A percentile compares a stretch with the other conserved stretches of the same genome.
phyloP scores from a whole-genome alignment of 345 rosid species.

The Populus tremula region DNA sequence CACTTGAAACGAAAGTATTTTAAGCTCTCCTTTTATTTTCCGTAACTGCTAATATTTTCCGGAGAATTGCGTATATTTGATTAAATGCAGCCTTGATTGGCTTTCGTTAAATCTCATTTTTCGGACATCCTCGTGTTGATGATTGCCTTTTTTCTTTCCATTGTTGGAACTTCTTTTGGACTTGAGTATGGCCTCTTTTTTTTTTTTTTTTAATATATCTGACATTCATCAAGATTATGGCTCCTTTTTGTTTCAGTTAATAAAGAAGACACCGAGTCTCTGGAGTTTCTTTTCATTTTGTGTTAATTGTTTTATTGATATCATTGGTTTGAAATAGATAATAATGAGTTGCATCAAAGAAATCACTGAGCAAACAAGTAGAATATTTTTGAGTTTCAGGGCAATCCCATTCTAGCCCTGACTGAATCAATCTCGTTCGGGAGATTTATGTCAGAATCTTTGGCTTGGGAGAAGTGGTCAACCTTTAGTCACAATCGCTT shows the following conservation, averaged over 20 bases:
- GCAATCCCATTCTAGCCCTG: slow-evolving; percentile 48
- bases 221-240: background rate
- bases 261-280: background rate
- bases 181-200: background rate
- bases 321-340: background rate
- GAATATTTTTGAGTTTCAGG: slow-evolving; percentile 41
- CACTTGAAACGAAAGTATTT: background rate
- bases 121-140: background rate
- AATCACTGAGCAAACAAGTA: background rate
- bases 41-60: background rate
- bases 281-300: background rate
- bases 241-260: background rate
- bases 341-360: background rate
- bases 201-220: background rate
- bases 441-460: slow-evolving; percentile 72
- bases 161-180: background rate
- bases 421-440: slow-evolving; percentile 85
- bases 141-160: background rate
- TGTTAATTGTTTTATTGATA: background rate
- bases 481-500: slow-evolving; percentile 84
- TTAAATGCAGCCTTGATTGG: background rate
- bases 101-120: background rate
- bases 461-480: slow-evolving; percentile 93
- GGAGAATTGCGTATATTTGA: background rate
- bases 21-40: background rate